phyloP scores from a whole-genome alignment of 495 filamentous ascomycete species.

The Penicillium canescens region DNA sequence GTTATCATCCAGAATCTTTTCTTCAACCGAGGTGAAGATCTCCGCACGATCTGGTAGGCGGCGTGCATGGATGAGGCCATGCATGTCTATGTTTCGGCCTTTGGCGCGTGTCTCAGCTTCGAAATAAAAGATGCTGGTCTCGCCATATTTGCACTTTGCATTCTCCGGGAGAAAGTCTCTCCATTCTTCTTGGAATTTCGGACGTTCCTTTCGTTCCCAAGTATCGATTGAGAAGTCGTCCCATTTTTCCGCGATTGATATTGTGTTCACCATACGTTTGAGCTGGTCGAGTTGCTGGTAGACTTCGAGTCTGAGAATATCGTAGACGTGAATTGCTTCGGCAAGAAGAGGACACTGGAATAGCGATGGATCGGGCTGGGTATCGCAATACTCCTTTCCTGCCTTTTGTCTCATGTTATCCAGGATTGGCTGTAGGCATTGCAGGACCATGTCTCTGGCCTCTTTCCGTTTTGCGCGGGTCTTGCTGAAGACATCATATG shows the following conservation, averaged over 20 bases:
- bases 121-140: constrained; percentile 10
- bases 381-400: not conserved
- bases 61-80: constrained; percentile 2
- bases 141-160: constrained; percentile 18
- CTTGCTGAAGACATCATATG: constrained; percentile 34
- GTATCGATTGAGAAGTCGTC: constrained; percentile 10
- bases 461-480: constrained; percentile 26
- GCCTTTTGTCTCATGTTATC: not conserved
- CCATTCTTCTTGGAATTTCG: constrained; percentile 51
- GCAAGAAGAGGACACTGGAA: constrained; percentile 29
- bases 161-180: constrained; percentile 42
- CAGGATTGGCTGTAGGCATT: constrained; percentile 22
- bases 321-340: constrained; percentile 39
- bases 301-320: constrained; percentile 33
- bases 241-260: constrained; percentile 16
- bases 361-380: constrained; percentile 8
- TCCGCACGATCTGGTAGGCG: constrained; percentile 6
- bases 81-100: not conserved
- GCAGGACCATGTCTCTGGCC: constrained; percentile 27
- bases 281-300: constrained; percentile 31
- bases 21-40: constrained; percentile 1
- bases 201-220: constrained; percentile 39
- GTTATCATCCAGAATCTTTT: constrained; percentile 1
- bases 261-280: constrained; percentile 9
- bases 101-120: constrained; percentile 2